Conservation (phyloP, 2,329 filamentous ascomycete genomes). For the Colletotrichum simmondsii region DNA sequence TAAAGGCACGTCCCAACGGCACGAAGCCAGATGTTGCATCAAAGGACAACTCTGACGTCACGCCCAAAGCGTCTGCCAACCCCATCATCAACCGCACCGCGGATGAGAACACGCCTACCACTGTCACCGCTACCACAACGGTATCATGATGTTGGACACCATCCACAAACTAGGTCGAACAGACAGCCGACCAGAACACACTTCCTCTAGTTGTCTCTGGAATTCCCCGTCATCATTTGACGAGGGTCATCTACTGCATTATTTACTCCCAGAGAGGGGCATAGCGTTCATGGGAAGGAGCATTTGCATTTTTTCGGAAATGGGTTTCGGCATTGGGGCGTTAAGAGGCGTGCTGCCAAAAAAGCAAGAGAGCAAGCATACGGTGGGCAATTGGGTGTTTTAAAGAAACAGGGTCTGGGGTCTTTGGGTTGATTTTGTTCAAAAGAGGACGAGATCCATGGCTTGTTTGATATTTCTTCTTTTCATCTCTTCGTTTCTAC, state of each 20-base stretch:
- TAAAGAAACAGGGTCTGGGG: slow-evolving; percentile 7
- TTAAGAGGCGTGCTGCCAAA: slow-evolving; percentile 22
- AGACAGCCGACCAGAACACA: background rate
- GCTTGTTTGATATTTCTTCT: slow-evolving; percentile 3
- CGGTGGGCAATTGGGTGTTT: slow-evolving; percentile 5
- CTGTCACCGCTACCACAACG: background rate
- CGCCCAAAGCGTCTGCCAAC: slow-evolving; percentile 32
- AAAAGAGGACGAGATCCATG: slow-evolving; percentile 26
- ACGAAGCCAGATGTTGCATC: slow-evolving; percentile 11
- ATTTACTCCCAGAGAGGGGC: slow-evolving; percentile 12
- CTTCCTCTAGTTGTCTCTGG: background rate
- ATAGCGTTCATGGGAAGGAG: slow-evolving; percentile 28
- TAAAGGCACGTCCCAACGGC: slow-evolving; percentile 38
- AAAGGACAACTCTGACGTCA: slow-evolving; percentile 26
- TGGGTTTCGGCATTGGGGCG: slow-evolving; percentile 18
- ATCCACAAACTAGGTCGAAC: background rate
- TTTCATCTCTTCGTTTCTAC: slow-evolving; percentile 1
- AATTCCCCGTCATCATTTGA: background rate
- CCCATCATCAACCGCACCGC: slow-evolving; percentile 6
- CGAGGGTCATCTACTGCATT: slow-evolving; percentile 20
- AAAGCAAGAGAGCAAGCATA: slow-evolving; percentile 7
- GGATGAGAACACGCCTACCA: slow-evolving; percentile 24
- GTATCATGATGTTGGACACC: slow-evolving; percentile 5
- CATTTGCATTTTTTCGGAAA: slow-evolving; percentile 25
- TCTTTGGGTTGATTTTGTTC: background rate